Evolutionary conservation across 2,329 filamentous ascomycete genomes (phyloP).

Genomic region (Eutypella sp.): DNA sequence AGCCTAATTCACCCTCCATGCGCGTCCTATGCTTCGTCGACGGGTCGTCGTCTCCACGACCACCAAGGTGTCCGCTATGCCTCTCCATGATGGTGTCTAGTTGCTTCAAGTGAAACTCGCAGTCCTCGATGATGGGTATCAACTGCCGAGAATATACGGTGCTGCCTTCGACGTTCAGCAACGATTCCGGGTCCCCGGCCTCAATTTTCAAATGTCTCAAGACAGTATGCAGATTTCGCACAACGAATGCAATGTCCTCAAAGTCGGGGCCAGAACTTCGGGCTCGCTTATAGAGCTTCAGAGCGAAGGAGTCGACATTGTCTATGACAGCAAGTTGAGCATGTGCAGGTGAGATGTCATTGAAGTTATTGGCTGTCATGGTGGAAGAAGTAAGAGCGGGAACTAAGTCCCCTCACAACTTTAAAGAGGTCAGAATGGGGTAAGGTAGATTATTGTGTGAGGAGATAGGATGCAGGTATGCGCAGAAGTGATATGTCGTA

Average conservation of each 20-base stretch:
- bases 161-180: conserved; percentile 40
- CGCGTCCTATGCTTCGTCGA: conserved; percentile 17
- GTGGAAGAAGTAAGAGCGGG: conserved; percentile 1
- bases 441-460: not conserved
- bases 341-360: conserved; percentile 5
- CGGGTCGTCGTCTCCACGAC: conserved; percentile 16
- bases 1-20: conserved; percentile 29
- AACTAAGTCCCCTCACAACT: conserved; percentile 10
- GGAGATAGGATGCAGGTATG: not conserved
- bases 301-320: conserved; percentile 50
- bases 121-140: conserved; percentile 47
- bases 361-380: conserved; percentile 11
- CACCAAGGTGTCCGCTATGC: conserved; percentile 26
- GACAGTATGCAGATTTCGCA: conserved; percentile 50
- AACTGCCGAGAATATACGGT: conserved; percentile 46
- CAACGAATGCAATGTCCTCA: conserved; percentile 42
- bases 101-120: conserved; percentile 49
- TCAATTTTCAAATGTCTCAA: conserved; percentile 55
- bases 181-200: conserved; percentile 50
- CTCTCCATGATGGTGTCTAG: conserved; percentile 49
- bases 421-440: not conserved
- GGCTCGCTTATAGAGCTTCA: conserved; percentile 50
- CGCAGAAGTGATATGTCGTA: not conserved
- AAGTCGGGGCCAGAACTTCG: conserved; percentile 45
- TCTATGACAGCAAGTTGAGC: conserved; percentile 43